These are phyloP conservation scores for Leishmania aethiopica DNA, from an alignment of 208 protist genomes.

Conservation along the genomic window DNA sequence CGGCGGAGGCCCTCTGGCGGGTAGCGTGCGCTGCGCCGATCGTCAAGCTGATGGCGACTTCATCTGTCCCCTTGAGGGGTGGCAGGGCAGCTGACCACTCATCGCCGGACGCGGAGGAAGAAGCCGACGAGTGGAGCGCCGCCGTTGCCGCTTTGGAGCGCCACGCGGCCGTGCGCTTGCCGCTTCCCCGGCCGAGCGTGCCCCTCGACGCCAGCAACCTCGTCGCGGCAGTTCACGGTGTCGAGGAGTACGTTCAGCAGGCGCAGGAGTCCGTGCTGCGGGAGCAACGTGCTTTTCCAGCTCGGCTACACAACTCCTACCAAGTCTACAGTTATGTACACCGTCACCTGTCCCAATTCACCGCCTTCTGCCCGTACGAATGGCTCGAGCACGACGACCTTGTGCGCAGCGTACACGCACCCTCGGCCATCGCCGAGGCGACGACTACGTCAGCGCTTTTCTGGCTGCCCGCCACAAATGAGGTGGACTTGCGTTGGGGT, in stretches of 20 bases:
- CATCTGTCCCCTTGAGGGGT: slow-evolving; percentile 4
- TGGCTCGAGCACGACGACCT: slow-evolving; percentile 73
- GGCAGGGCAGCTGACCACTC: neutral
- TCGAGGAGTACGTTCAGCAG: slow-evolving; percentile 48
- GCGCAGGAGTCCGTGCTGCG: slow-evolving; percentile 45
- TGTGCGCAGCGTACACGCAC: slow-evolving; percentile 29
- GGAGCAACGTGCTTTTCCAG: slow-evolving; percentile 53
- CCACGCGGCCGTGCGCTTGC: slow-evolving; percentile 31
- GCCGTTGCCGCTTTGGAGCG: slow-evolving; percentile 1
- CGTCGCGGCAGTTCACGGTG: slow-evolving; percentile 45
- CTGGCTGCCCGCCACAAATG: neutral
- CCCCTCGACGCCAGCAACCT: slow-evolving; percentile 56
- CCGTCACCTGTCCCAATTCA: slow-evolving; percentile 62
- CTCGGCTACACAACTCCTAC: slow-evolving; percentile 51
- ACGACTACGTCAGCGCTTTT: neutral
- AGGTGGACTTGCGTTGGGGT: slow-evolving; percentile 29
- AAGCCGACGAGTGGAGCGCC: neutral
- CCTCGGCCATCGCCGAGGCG: slow-evolving; percentile 3
- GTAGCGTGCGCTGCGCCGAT: slow-evolving; percentile 22
- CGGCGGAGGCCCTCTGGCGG: slow-evolving; percentile 32
- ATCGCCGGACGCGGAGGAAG: neutral
- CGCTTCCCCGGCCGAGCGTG: slow-evolving; percentile 33
- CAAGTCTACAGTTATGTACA: slow-evolving; percentile 37
- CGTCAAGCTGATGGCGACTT: slow-evolving; percentile 34
- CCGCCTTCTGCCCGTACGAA: slow-evolving; percentile 82